Percentiles rank a stretch among this genome's conserved stretches.
phyloP scores from a whole-genome alignment of 1,284 basidiomycete genomes.

The Volvariella volvacea region DNA sequence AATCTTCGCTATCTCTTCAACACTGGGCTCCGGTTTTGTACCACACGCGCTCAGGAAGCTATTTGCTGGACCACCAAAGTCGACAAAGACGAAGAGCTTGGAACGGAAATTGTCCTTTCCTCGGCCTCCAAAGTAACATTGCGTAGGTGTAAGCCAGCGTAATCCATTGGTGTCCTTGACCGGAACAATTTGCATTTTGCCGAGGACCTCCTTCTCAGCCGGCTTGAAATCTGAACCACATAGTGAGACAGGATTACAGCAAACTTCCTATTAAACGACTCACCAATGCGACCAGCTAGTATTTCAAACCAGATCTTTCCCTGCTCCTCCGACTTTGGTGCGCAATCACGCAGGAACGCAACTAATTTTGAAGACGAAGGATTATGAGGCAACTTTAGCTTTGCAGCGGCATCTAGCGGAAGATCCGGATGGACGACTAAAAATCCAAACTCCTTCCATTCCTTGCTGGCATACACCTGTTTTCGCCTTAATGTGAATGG shows the following conservation, averaged over 20 bases:
- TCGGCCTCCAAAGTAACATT: conserved; percentile 63
- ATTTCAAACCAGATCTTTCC: conserved; percentile 75
- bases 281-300: conserved; percentile 70
- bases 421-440: conserved; percentile 52
- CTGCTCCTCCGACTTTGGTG: conserved; percentile 49
- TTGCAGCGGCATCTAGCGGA: conserved; percentile 49
- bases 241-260: not conserved
- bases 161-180: conserved; percentile 22
- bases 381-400: conserved; percentile 72
- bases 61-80: conserved; percentile 83
- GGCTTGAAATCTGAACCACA: conserved; percentile 38
- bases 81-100: conserved; percentile 81
- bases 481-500: not conserved
- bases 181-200: conserved; percentile 52
- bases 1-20: conserved; percentile 69
- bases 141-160: conserved; percentile 50
- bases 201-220: conserved; percentile 37
- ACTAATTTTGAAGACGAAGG: conserved; percentile 69
- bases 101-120: conserved; percentile 57
- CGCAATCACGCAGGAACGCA: conserved; percentile 51
- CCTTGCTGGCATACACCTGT: conserved; percentile 69
- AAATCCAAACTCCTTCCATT: conserved; percentile 77
- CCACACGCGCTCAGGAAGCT: conserved; percentile 85
- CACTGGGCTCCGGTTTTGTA: conserved; percentile 83
- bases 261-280: conserved; percentile 10